Percentiles rank a stretch among this genome's conserved stretches.
Conservation (phyloP, 73 alveolate species). For the Blepharisma stoltei region DNA sequence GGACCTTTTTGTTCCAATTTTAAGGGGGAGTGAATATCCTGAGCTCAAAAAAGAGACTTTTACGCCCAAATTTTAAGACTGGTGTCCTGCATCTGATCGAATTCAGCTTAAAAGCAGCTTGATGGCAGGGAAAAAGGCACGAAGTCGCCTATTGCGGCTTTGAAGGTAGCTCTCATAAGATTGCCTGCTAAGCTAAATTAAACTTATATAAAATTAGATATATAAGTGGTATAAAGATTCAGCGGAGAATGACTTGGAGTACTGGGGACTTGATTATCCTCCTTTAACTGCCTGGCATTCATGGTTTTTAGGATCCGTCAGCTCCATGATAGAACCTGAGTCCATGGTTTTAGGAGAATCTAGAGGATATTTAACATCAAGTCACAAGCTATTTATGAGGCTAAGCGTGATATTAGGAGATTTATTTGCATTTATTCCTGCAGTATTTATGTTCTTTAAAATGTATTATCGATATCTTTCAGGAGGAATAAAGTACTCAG, state of each 20-base stretch:
- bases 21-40: no score
- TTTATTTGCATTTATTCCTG: neutral
- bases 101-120: no score
- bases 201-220: no score
- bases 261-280: constrained; percentile 99
- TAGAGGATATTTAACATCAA: constrained; percentile 74
- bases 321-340: constrained; percentile 49
- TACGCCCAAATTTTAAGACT: no score
- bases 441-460: neutral
- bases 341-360: constrained; percentile 62
- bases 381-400: constrained; percentile 47
- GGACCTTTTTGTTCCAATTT: no score
- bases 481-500: neutral
- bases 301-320: constrained; percentile 58
- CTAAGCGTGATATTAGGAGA: constrained; percentile 39
- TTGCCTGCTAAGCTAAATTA: no score
- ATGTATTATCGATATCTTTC: neutral
- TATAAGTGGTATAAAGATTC: constrained; percentile 63
- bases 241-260: constrained; percentile 48
- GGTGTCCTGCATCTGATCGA: no score
- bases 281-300: constrained; percentile 96
- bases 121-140: no score
- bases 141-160: no score
- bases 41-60: no score
- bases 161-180: no score